phyloP scores from a whole-genome alignment of 179 eudicot species.

The Drosera spatulata region DNA sequence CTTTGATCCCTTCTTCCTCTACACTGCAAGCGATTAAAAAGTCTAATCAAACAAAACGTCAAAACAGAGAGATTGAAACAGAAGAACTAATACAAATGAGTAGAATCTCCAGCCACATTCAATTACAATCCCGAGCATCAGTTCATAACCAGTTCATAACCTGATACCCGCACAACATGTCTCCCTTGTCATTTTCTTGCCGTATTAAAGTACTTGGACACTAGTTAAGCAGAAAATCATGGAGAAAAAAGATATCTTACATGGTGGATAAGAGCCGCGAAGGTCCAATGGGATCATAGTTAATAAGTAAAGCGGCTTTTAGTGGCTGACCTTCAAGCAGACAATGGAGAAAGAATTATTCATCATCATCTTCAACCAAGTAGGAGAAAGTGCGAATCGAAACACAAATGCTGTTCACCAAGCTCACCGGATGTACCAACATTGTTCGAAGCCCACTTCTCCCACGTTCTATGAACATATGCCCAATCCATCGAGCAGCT shows the following conservation, averaged over 20 bases:
- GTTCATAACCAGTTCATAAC: too few relatives aligned
- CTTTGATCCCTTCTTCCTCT: slow-evolving; percentile 75
- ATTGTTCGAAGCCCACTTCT: slow-evolving; percentile 65
- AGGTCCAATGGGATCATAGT: slow-evolving; percentile 88
- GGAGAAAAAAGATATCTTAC: slow-evolving; percentile 27
- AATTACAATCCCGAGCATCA: too few relatives aligned
- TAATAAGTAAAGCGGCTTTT: slow-evolving; percentile 77
- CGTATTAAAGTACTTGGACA: too few relatives aligned
- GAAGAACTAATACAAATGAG: neutral
- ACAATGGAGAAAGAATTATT: slow-evolving; percentile 1
- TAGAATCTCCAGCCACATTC: neutral
- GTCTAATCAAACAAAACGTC: slow-evolving; percentile 3
- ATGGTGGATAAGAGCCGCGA: slow-evolving; percentile 88
- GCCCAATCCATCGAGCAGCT: slow-evolving; percentile 58
- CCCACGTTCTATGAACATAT: slow-evolving; percentile 63
- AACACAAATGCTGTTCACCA: slow-evolving; percentile 4
- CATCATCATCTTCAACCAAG: neutral
- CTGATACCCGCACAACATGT: too few relatives aligned
- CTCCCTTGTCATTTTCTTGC: too few relatives aligned
- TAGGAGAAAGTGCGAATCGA: neutral
- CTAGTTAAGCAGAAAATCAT: neutral
- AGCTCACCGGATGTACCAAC: slow-evolving; percentile 65
- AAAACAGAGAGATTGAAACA: neutral
- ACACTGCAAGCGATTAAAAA: slow-evolving; percentile 44
- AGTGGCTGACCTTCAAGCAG: slow-evolving; percentile 42